Percentiles rank a stretch among this genome's conserved stretches.
These are phyloP conservation scores for Leishmania lainsoni DNA, from an alignment of 208 protist genomes.

Conservation along the genomic window DNA sequence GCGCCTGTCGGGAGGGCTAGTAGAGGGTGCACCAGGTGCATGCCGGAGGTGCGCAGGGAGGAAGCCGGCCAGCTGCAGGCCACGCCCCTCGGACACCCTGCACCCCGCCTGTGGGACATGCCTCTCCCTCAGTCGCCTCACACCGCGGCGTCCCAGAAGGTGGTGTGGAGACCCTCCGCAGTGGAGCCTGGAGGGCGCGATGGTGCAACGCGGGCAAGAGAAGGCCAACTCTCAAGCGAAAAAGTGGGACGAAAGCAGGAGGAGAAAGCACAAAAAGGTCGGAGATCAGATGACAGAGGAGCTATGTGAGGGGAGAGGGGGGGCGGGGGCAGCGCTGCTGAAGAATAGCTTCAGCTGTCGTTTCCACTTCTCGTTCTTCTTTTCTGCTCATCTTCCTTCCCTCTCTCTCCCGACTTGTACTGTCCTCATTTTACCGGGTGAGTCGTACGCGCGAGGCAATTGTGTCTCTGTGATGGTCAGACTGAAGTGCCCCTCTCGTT, in stretches of 20 bases:
- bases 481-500: not conserved
- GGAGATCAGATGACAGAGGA: not conserved
- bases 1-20: not conserved
- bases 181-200: not conserved
- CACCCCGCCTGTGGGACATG: not conserved
- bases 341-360: not conserved
- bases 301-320: not conserved
- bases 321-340: not conserved
- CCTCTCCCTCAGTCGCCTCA: not conserved
- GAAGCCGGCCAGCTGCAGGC: not conserved
- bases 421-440: not conserved
- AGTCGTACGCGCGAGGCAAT: not conserved
- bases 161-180: not conserved
- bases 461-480: not conserved
- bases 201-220: not conserved
- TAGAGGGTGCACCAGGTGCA: not conserved
- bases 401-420: not conserved
- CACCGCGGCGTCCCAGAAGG: not conserved
- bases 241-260: not conserved
- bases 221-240: not conserved
- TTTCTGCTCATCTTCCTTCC: not conserved
- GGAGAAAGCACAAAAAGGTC: not conserved
- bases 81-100: not conserved
- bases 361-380: not conserved
- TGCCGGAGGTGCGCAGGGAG: not conserved